Percentiles rank a stretch among this genome's conserved stretches.
phyloP scores from a whole-genome alignment of 495 filamentous ascomycete species.

The Penicillium tannophilum region DNA sequence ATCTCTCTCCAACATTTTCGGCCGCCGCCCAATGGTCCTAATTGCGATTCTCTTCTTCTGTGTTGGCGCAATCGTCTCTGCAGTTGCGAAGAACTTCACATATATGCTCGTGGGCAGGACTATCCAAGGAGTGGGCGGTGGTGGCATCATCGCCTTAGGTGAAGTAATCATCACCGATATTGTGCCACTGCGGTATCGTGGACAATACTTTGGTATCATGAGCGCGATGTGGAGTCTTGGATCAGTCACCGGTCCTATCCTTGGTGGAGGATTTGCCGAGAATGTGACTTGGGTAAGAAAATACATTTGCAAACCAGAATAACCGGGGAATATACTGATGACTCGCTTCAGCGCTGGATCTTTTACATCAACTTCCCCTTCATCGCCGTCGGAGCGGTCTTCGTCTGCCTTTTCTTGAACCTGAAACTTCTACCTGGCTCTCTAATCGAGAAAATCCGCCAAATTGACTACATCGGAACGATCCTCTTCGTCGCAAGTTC shows the following conservation, averaged over 20 bases:
- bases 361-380: conserved; percentile 63
- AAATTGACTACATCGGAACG: conserved; percentile 63
- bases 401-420: conserved; percentile 52
- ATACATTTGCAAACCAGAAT: not conserved
- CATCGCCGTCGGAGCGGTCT: conserved; percentile 45
- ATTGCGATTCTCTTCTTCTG: conserved; percentile 57
- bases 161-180: conserved; percentile 74
- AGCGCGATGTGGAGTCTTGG: conserved; percentile 66
- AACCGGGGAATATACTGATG: not conserved
- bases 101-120: conserved; percentile 65
- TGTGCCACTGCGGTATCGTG: conserved; percentile 47
- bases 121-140: conserved; percentile 72
- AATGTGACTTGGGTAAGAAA: conserved; percentile 59
- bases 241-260: conserved; percentile 65
- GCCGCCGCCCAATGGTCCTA: conserved; percentile 47
- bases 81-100: conserved; percentile 60
- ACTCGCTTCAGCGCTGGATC: conserved; percentile 42
- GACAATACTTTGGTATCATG: conserved; percentile 54
- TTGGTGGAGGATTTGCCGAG: conserved; percentile 69
- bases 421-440: conserved; percentile 44
- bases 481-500: conserved; percentile 55
- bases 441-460: conserved; percentile 44
- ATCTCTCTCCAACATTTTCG: conserved; percentile 45
- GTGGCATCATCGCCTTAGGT: conserved; percentile 66
- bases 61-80: conserved; percentile 57